phyloP scores from a whole-genome alignment of 257 asterid species.

The Catharanthus roseus region DNA sequence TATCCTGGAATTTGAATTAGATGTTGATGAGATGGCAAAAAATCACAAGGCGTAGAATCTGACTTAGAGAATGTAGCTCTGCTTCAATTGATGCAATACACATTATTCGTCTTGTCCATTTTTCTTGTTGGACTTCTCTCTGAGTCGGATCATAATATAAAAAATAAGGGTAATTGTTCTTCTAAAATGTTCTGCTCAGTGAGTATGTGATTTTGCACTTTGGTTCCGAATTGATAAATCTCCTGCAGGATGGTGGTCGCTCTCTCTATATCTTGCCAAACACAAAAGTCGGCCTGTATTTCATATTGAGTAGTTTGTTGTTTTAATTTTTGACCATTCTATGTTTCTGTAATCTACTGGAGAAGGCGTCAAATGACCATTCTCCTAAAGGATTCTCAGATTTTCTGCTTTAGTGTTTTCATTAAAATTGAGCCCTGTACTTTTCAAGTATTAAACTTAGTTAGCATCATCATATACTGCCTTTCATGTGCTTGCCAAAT shows the following conservation, averaged over 20 bases:
- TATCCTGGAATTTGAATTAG: slow-evolving; percentile 73
- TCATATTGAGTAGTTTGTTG: slow-evolving; percentile 4
- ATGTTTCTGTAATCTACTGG: slow-evolving; percentile 6
- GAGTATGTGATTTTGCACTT: not conserved
- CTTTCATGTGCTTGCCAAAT: not conserved
- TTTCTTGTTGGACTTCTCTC: slow-evolving; percentile 20
- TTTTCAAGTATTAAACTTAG: not conserved
- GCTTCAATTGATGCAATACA: slow-evolving; percentile 8
- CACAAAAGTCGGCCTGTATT: not conserved
- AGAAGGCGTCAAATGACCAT: not conserved
- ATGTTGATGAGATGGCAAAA: slow-evolving; percentile 70
- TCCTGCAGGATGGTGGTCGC: slow-evolving; percentile 10
- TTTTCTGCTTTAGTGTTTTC: not conserved
- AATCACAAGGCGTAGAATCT: slow-evolving; percentile 50
- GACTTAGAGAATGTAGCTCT: slow-evolving; percentile 1
- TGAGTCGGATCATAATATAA: not conserved
- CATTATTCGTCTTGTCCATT: slow-evolving; percentile 9
- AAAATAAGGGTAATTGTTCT: slow-evolving; percentile 10
- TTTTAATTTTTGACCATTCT: not conserved
- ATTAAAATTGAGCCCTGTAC: not conserved
- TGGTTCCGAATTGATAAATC: not conserved
- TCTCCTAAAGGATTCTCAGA: slow-evolving; percentile 1
- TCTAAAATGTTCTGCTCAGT: not conserved
- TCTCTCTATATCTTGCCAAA: not conserved
- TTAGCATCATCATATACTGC: not conserved